Evolutionary conservation across 192 early-diverging fungal genomes (phyloP), one percentile per base, ranked within the genome.

Genomic region (Gamsiella multidivaricata): DNA sequence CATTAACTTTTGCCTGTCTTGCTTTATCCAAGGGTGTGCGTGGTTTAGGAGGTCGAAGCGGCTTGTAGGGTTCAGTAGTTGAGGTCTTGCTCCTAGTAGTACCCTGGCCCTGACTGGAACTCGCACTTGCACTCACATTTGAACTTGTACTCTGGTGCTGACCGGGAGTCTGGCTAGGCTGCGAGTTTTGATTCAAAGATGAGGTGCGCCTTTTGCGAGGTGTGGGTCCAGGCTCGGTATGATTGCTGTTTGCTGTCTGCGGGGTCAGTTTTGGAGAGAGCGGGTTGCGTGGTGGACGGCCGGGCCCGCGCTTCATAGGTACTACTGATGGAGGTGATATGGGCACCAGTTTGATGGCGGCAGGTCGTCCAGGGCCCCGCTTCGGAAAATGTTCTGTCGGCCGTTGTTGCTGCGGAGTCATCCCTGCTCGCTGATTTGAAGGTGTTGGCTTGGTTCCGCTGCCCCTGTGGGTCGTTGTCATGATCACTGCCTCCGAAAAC

Each of bases 1-100:
- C 80, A 6, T 29, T 51, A 17, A 85, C 69, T 18, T 55, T 68
- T 20, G 60, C 61, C 47, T 68, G 70, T 51, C 81, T 65, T 41
- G 67, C 42, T 20, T 53, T 54, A 12, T 90, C 87, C 23, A 91
- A 41, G 5, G 87, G 82, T 25, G 86, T 81, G 20, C 69, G 26
- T 55, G 73, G 69, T 39, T 70, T 73, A 20, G 73, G 31, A 28
- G 52, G 70, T 32, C 42, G 14, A 18, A 29, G 14, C 17, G 54
- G 23, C 15, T 39, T n/a, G n/a, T n/a, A n/a, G n/a, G n/a, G n/a
- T n/a, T n/a, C 29, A 17, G 25, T 36, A 64, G 31, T 25, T 4
- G 36, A 20, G 2, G 32, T 15, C 41, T 28, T 61, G 36, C 52
- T 33, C 25, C 15, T 58, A 47, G 23, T 17, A 23, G 18, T 39